Percentiles rank a stretch among this genome's conserved stretches.
Conservation (phyloP, 108 stramenopile species). For the Aurantiochytrium sp. region DNA sequence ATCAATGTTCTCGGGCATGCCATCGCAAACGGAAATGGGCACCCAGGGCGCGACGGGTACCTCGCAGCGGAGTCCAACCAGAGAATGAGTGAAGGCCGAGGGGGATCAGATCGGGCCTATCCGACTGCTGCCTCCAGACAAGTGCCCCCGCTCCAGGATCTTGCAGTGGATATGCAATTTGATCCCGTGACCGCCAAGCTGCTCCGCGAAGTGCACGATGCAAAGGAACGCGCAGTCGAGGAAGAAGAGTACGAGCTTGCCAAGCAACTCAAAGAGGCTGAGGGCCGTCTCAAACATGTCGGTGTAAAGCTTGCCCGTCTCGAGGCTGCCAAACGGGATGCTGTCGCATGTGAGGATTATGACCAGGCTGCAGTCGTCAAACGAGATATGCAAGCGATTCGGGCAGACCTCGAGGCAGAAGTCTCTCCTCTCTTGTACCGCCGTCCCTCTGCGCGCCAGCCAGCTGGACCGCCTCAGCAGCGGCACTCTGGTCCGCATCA, state of each 20-base stretch:
- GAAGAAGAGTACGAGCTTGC: slow-evolving; percentile 52
- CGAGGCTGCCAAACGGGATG: slow-evolving; percentile 20
- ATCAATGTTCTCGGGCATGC: slow-evolving; percentile 28
- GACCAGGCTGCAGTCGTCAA: slow-evolving; percentile 31
- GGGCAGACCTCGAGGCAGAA: slow-evolving; percentile 7
- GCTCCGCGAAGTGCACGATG: slow-evolving; percentile 29
- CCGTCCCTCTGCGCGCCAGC: neutral
- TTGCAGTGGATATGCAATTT: slow-evolving; percentile 27
- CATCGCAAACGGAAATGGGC: neutral
- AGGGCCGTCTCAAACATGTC: neutral
- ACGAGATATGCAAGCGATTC: slow-evolving; percentile 19
- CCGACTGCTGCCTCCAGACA: neutral
- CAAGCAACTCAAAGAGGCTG: slow-evolving; percentile 43
- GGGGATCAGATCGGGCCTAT: neutral
- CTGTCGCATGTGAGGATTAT: slow-evolving; percentile 35
- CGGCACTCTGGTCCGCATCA: too few relatives aligned
- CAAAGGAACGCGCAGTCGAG: slow-evolving; percentile 44
- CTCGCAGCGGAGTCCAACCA: neutral
- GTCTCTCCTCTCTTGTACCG: neutral
- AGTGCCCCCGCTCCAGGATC: slow-evolving; percentile 5
- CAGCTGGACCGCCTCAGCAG: too few relatives aligned
- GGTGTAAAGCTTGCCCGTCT: neutral
- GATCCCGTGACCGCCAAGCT: slow-evolving; percentile 26
- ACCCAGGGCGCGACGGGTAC: neutral
- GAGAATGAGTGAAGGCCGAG: neutral